These are phyloP conservation scores for Calophaca sinica DNA, from an alignment of 306 rosid species.

Conservation along the genomic window DNA sequence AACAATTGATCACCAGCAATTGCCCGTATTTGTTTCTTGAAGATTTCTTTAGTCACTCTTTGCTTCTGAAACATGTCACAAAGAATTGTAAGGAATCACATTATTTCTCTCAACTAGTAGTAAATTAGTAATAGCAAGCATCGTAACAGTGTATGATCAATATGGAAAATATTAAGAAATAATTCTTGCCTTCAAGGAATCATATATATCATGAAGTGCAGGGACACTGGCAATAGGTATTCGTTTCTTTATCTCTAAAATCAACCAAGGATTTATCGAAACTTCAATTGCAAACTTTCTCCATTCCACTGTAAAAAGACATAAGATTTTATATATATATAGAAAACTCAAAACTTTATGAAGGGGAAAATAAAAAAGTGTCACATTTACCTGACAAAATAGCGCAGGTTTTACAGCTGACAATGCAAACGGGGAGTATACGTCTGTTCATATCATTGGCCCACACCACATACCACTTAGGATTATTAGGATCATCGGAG, in stretches of 20 bases:
- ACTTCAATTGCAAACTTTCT: neutral
- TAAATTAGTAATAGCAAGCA: too few relatives aligned
- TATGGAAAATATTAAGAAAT: neutral
- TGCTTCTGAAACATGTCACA: too few relatives aligned
- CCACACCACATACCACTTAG: slow-evolving; percentile 71
- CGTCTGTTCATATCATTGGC: slow-evolving; percentile 58
- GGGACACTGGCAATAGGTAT: slow-evolving; percentile 56
- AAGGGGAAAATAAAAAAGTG: neutral
- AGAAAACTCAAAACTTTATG: neutral
- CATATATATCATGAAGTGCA: slow-evolving; percentile 45
- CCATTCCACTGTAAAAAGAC: slow-evolving; percentile 43
- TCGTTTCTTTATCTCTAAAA: slow-evolving; percentile 52
- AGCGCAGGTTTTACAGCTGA: slow-evolving; percentile 58
- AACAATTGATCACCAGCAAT: too few relatives aligned
- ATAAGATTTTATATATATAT: neutral
- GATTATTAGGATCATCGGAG: slow-evolving; percentile 59
- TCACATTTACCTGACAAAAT: slow-evolving; percentile 39
- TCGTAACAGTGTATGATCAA: too few relatives aligned
- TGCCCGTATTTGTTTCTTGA: too few relatives aligned
- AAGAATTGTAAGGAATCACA: too few relatives aligned
- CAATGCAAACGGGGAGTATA: slow-evolving; percentile 65
- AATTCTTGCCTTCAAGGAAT: slow-evolving; percentile 49
- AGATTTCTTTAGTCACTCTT: too few relatives aligned
- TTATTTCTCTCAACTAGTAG: too few relatives aligned
- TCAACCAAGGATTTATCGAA: slow-evolving; percentile 40